Evolutionary conservation across 2,329 filamentous ascomycete genomes (phyloP), one percentile per base, ranked within the genome.

Genomic region (Neurospora crassa): DNA sequence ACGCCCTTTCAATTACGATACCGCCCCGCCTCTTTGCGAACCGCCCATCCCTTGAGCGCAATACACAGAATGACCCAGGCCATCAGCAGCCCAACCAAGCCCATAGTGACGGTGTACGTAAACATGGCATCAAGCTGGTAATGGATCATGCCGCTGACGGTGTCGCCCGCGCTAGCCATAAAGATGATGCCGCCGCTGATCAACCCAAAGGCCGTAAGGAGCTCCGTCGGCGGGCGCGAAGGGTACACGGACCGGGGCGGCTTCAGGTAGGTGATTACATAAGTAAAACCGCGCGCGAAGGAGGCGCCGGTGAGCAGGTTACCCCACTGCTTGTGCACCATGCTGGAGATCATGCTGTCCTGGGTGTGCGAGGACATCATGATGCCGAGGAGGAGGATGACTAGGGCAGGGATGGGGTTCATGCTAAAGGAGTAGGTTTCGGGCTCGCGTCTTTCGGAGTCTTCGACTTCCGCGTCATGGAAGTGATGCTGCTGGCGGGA

Each of bases 291-390:
- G 67, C 95, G 89, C 34, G 93, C 90, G 71, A 96, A 85, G 0
- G 94, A 91, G 70, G 93, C 94, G 37, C 91, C 93, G 67, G 92
- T 87, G 70, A 98, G 86, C 75, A 98, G 86, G 77, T 89, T 90
- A 37, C 95, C 95, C 95, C 95, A 98, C 81, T 97, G 94, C 78
- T 91, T 91, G 82, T 98, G 95, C 68, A 98, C 88, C 92, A 96
- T 97, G 75, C 90, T 92, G 11, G 93, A 95, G 67, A 94, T 86
- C 90, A 93, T 93, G 72, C 89, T 92, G 40, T 84, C 80, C 79
- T 97, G 94, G 72, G 95, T 92, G 80, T 98, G 95, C 37, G 92
- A 93, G 78, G 91, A 91, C 95, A 98, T 98, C 92, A 97, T 96
- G 79, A 94, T 88, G 42, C 96, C 96, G 1, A 97, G 85, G 0